Conservation (phyloP, 208 protist species). For the Trypanosomatidae sp. region DNA sequence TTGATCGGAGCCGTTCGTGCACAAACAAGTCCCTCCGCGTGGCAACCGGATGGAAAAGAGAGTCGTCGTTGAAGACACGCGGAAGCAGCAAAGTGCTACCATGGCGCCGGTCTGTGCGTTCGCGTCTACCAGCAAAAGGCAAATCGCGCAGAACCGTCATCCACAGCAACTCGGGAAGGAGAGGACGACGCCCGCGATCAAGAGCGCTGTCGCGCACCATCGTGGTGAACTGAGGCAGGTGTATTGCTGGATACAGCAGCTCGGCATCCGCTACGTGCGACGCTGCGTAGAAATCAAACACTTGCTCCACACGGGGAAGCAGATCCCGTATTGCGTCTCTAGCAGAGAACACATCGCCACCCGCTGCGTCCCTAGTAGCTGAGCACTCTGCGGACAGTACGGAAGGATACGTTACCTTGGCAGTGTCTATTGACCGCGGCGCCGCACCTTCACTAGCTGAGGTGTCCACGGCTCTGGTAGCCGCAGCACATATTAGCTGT, state of each 20-base stretch:
- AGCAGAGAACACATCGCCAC: background rate
- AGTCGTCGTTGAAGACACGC: constrained; percentile 7
- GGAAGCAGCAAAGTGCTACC: constrained; percentile 17
- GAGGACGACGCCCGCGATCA: constrained; percentile 21
- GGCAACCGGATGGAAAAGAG: background rate
- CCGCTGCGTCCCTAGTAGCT: background rate
- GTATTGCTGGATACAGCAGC: constrained; percentile 48
- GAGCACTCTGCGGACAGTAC: background rate
- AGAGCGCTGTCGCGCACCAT: constrained; percentile 52
- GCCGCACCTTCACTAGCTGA: background rate
- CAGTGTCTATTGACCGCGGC: background rate
- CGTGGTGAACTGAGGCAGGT: constrained; percentile 44
- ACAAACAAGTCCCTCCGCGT: constrained; percentile 30
- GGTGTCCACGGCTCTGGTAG: background rate
- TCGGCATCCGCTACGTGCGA: constrained; percentile 17
- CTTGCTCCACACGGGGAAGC: constrained; percentile 27
- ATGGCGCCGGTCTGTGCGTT: background rate
- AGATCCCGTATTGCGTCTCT: constrained; percentile 15
- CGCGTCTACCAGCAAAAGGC: background rate
- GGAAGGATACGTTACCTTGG: background rate
- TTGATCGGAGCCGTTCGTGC: constrained; percentile 21
- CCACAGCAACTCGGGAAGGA: constrained; percentile 59
- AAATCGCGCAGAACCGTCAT: constrained; percentile 55
- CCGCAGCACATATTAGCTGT: background rate
- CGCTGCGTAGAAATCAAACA: constrained; percentile 63